Conservation (phyloP, 805 yeast species). For the Candida ipomoeae region DNA sequence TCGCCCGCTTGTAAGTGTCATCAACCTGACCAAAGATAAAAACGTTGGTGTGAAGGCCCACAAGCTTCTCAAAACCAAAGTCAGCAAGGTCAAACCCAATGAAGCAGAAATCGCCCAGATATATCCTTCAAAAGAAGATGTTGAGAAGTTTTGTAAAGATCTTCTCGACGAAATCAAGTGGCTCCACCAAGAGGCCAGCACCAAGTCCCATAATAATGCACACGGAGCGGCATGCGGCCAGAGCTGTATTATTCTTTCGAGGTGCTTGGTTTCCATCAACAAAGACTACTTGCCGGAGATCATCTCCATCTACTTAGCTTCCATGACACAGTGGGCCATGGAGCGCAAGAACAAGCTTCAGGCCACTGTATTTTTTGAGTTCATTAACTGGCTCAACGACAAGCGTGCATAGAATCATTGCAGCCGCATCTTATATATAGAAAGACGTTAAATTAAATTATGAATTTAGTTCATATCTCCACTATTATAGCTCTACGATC, state of each 20-base stretch:
- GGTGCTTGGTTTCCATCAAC: constrained; percentile 43
- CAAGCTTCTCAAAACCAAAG: constrained; percentile 57
- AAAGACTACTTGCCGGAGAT: constrained; percentile 38
- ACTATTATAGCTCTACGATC: no score
- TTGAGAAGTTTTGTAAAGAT: constrained; percentile 15
- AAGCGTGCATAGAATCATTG: constrained; percentile 2
- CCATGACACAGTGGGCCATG: constrained; percentile 60
- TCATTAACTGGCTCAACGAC: constrained; percentile 66
- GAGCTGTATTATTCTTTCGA: constrained; percentile 61
- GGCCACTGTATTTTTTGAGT: constrained; percentile 64
- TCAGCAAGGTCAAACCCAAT: constrained; percentile 47
- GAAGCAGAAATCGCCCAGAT: constrained; percentile 17
- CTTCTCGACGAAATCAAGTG: constrained; percentile 30
- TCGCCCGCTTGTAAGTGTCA: constrained; percentile 54
- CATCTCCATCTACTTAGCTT: constrained; percentile 50
- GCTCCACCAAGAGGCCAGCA: constrained; percentile 44
- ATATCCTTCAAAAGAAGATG: constrained; percentile 16
- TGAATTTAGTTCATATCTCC: no score
- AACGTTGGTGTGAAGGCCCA: constrained; percentile 71
- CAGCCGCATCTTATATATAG: not conserved
- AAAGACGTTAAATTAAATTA: no score
- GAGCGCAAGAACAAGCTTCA: constrained; percentile 44
- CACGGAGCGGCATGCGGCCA: constrained; percentile 58
- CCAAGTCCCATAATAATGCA: constrained; percentile 43
- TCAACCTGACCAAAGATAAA: constrained; percentile 65